Evolutionary conservation across 2,329 filamentous ascomycete species (phyloP).

Genomic region (Apiospora kogelbergensis): DNA sequence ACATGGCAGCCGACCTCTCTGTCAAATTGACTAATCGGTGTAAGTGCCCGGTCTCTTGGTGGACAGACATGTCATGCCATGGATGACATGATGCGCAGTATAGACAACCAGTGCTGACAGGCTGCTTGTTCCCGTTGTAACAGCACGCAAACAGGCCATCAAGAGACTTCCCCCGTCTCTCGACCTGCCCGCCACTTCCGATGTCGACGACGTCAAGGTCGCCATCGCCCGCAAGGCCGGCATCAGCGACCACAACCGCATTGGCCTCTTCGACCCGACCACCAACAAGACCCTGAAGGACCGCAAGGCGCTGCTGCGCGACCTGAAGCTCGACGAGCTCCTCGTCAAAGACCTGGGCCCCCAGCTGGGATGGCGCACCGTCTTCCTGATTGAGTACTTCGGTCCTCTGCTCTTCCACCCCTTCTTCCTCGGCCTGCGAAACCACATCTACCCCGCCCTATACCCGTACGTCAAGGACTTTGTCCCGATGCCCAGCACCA

Average conservation of each 20-base stretch:
- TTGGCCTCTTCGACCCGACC: slow-evolving; percentile 60
- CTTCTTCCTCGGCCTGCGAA: slow-evolving; percentile 69
- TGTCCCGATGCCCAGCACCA: slow-evolving; percentile 38
- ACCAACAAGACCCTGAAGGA: slow-evolving; percentile 65
- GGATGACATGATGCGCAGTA: not conserved
- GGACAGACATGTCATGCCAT: not conserved
- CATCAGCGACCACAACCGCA: slow-evolving; percentile 58
- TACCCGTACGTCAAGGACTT: slow-evolving; percentile 43
- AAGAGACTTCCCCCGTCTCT: slow-evolving; percentile 53
- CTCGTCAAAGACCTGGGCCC: slow-evolving; percentile 91
- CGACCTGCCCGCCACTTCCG: slow-evolving; percentile 49
- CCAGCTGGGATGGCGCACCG: slow-evolving; percentile 89
- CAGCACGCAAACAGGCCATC: slow-evolving; percentile 50
- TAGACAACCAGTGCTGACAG: not conserved
- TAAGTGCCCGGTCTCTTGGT: not conserved
- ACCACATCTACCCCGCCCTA: slow-evolving; percentile 64
- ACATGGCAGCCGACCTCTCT: slow-evolving; percentile 11
- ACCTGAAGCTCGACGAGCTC: slow-evolving; percentile 55
- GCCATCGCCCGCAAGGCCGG: slow-evolving; percentile 51
- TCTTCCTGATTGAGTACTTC: slow-evolving; percentile 93
- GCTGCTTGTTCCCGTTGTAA: not conserved
- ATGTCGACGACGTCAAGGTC: slow-evolving; percentile 61
- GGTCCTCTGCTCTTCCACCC: slow-evolving; percentile 88
- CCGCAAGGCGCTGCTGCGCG: slow-evolving; percentile 52
- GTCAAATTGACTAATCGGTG: slow-evolving; percentile 10